These are phyloP conservation scores for Xerocomus spinulosus DNA, from an alignment of 768 basidiomycete genomes.

Conservation along the genomic window DNA sequence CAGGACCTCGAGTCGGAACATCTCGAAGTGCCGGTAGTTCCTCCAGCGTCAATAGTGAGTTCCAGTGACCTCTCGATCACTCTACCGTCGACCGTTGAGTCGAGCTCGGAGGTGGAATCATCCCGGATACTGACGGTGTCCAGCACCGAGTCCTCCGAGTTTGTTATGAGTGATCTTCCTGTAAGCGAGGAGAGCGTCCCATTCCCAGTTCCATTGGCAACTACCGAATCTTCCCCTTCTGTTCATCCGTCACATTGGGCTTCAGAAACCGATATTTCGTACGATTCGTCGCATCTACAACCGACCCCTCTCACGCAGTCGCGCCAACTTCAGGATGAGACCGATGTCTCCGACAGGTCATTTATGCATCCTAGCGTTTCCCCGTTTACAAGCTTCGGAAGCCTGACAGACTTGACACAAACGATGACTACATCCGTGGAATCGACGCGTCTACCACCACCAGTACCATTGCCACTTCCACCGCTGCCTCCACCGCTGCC, in stretches of 20 bases:
- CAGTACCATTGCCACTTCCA: background rate
- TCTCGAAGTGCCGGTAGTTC: slow-evolving; percentile 6
- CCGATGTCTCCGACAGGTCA: slow-evolving; percentile 69
- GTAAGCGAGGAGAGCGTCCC: slow-evolving; percentile 28
- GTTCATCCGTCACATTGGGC: slow-evolving; percentile 51
- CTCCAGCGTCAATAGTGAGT: slow-evolving; percentile 15
- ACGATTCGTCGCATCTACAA: slow-evolving; percentile 69
- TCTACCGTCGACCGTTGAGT: slow-evolving; percentile 30
- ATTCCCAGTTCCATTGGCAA: slow-evolving; percentile 33
- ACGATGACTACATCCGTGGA: slow-evolving; percentile 25
- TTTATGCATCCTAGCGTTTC: slow-evolving; percentile 59
- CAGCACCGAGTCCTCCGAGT: slow-evolving; percentile 40
- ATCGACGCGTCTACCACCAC: slow-evolving; percentile 7
- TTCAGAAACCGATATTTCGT: slow-evolving; percentile 60
- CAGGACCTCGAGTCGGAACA: slow-evolving; percentile 21
- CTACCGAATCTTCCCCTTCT: slow-evolving; percentile 36
- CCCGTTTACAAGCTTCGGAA: slow-evolving; percentile 29
- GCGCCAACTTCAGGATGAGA: slow-evolving; percentile 50
- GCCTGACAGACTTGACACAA: slow-evolving; percentile 34
- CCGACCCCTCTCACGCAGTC: slow-evolving; percentile 64
- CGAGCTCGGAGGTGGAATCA: slow-evolving; percentile 29
- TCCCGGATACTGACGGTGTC: slow-evolving; percentile 36
- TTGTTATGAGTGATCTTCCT: slow-evolving; percentile 23
- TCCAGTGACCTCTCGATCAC: slow-evolving; percentile 22
- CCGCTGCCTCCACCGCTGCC: background rate